These are phyloP conservation scores for Alisma plantagoaquatica DNA, from an alignment of 106 monocot genomes.

Conservation along the genomic window DNA sequence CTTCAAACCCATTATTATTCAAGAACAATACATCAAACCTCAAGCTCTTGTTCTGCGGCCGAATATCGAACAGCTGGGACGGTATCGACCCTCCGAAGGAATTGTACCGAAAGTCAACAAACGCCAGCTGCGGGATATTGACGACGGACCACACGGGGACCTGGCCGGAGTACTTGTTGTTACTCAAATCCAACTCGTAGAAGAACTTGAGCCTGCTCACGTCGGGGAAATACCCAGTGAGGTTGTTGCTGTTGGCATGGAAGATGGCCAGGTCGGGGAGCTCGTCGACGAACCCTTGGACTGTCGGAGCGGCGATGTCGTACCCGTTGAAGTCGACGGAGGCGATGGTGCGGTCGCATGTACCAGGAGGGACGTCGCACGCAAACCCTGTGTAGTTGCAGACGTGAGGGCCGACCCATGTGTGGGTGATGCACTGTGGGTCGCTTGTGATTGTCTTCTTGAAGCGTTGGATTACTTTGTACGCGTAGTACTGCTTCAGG, in stretches of 20 bases:
- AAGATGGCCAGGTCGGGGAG: no score
- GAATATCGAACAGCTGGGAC: neutral
- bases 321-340: conserved; percentile 15
- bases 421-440: conserved; percentile 1
- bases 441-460: conserved; percentile 11
- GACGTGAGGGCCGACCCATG: conserved; percentile 1
- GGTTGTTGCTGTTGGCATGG: conserved; percentile 20
- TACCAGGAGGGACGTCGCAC: conserved; percentile 5
- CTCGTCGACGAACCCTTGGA: conserved; percentile 8
- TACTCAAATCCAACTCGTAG: conserved; percentile 14
- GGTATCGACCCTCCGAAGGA: neutral
- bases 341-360: neutral
- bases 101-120: conserved; percentile 13
- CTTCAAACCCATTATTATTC: conserved; percentile 6
- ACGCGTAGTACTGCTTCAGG: neutral
- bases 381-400: conserved; percentile 6
- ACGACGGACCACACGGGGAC: neutral
- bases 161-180: conserved; percentile 5
- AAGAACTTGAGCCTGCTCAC: conserved; percentile 1
- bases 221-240: conserved; percentile 11
- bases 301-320: conserved; percentile 3
- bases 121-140: neutral
- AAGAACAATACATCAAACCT: conserved; percentile 9
- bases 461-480: conserved; percentile 5
- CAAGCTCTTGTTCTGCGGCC: no score